A percentile compares a stretch with the other conserved stretches of the same genome.
These are phyloP conservation scores for Triangularia verruculosa DNA, from an alignment of 2,329 filamentous ascomycete species.

Conservation along the genomic window DNA sequence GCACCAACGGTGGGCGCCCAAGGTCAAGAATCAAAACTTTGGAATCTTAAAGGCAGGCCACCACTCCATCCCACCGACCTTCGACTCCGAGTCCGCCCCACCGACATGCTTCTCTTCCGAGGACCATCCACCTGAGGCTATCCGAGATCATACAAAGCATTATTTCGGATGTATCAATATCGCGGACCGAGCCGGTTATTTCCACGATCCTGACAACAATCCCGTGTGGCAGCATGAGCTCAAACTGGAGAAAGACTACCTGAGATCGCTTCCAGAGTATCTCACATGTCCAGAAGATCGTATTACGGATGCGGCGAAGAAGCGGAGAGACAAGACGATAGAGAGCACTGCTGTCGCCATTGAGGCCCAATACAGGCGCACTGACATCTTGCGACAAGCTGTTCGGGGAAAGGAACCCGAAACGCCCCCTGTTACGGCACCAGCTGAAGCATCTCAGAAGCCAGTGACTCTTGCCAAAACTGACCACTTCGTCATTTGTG, in stretches of 20 bases:
- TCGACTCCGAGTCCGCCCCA: slow-evolving; percentile 4
- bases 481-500: not conserved
- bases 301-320: not conserved
- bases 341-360: slow-evolving; percentile 14
- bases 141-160: slow-evolving; percentile 14
- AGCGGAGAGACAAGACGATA: slow-evolving; percentile 7
- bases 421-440: not conserved
- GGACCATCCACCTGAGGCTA: not conserved
- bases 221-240: slow-evolving; percentile 10
- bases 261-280: not conserved
- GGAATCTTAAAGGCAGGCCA: not conserved
- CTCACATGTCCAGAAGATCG: not conserved
- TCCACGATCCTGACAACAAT: not conserved
- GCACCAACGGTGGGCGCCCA: not conserved
- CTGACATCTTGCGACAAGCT: slow-evolving; percentile 7
- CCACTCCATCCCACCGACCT: not conserved
- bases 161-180: slow-evolving; percentile 19
- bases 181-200: not conserved
- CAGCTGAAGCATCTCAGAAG: not conserved
- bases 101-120: slow-evolving; percentile 12
- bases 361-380: slow-evolving; percentile 19
- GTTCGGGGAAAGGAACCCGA: not conserved
- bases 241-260: not conserved
- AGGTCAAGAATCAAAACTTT: not conserved
- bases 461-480: not conserved